Evolutionary conservation across 2,329 filamentous ascomycete genomes (phyloP).

Genomic region (Didymella glomerata): DNA sequence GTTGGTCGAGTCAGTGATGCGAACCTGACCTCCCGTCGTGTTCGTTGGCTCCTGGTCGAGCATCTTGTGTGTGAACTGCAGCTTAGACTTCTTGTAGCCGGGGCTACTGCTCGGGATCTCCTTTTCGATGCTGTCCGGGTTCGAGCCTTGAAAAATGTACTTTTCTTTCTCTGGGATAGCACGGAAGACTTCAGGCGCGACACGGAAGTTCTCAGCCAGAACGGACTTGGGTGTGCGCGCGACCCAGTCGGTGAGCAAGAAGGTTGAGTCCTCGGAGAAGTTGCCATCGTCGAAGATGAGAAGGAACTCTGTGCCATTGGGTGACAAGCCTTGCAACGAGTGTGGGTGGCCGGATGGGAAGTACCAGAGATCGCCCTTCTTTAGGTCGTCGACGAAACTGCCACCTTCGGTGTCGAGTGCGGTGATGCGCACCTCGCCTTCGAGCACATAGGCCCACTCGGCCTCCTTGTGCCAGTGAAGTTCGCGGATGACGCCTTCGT

Average conservation of each 20-base stretch:
- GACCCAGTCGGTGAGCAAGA: slow-evolving; percentile 77
- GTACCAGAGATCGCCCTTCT: slow-evolving; percentile 82
- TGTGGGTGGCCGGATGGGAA: slow-evolving; percentile 81
- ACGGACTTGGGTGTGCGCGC: slow-evolving; percentile 77
- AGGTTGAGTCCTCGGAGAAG: slow-evolving; percentile 73
- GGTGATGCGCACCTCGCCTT: slow-evolving; percentile 74
- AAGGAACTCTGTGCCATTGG: slow-evolving; percentile 71
- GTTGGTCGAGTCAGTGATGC: slow-evolving; percentile 78
- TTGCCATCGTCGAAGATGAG: slow-evolving; percentile 68
- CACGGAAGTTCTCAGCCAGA: slow-evolving; percentile 77
- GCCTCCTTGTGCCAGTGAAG: slow-evolving; percentile 84
- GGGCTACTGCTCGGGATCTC: slow-evolving; percentile 67
- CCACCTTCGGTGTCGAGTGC: slow-evolving; percentile 78
- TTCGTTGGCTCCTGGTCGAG: slow-evolving; percentile 72
- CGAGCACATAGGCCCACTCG: slow-evolving; percentile 79
- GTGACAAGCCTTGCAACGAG: slow-evolving; percentile 74
- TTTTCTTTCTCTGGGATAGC: slow-evolving; percentile 72
- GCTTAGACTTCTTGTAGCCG: slow-evolving; percentile 70
- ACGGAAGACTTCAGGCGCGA: slow-evolving; percentile 74
- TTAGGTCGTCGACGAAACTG: slow-evolving; percentile 78
- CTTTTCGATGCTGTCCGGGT: slow-evolving; percentile 69
- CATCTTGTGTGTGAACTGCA: slow-evolving; percentile 76
- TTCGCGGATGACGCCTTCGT: slow-evolving; percentile 75
- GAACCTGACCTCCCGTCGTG: slow-evolving; percentile 73
- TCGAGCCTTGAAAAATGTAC: slow-evolving; percentile 78